phyloP scores from a whole-genome alignment of 768 basidiomycete species.

The Mycena latifolia region DNA sequence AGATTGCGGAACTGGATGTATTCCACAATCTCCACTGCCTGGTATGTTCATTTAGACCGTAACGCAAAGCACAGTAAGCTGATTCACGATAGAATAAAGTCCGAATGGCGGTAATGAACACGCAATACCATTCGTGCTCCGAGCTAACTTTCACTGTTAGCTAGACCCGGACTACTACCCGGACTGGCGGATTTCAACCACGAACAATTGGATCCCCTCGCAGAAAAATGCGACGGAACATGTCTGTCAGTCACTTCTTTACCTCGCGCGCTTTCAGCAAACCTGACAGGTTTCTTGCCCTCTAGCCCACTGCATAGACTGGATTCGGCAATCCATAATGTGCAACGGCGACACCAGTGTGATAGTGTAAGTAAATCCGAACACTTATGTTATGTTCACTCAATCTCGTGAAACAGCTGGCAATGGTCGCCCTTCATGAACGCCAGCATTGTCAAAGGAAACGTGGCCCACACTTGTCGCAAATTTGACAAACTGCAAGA shows the following conservation, averaged over 20 bases:
- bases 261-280: not conserved
- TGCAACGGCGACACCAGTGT: not conserved
- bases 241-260: not conserved
- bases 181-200: not conserved
- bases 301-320: not conserved
- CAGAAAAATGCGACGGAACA: not conserved
- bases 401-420: not conserved
- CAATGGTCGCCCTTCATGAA: not conserved
- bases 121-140: not conserved
- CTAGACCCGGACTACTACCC: constrained; percentile 20
- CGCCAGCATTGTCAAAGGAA: not conserved
- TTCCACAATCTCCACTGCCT: constrained; percentile 9
- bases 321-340: not conserved
- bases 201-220: not conserved
- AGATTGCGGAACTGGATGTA: constrained; percentile 29
- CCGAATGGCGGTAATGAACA: constrained; percentile 26
- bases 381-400: too few relatives aligned
- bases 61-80: not conserved
- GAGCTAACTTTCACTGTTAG: not conserved
- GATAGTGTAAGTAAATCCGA: not conserved
- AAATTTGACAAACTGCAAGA: constrained; percentile 16
- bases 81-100: constrained; percentile 22
- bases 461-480: not conserved
- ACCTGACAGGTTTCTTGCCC: not conserved
- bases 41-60: not conserved